These are phyloP conservation scores for Nitzschia putrida DNA, from an alignment of 108 stramenopile genomes.

Conservation along the genomic window DNA sequence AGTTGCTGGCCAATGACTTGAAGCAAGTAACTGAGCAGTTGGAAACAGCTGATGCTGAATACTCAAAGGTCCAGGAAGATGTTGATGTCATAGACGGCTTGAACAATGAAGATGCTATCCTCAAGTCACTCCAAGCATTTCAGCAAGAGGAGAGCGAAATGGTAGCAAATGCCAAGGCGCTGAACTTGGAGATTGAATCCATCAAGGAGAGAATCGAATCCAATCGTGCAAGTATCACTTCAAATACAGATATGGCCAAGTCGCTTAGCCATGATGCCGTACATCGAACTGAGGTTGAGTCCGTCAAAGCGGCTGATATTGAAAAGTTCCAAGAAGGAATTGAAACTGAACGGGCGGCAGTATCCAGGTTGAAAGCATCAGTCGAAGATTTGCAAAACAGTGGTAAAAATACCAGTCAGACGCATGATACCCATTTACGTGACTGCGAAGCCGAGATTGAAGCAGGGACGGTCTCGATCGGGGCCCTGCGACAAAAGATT, in stretches of 20 bases:
- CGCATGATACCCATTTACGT: not conserved
- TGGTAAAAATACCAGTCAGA: not conserved
- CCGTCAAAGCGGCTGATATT: not conserved
- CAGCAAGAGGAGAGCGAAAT: too few species aligned
- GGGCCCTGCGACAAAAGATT: not conserved
- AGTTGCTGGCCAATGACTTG: too few species aligned
- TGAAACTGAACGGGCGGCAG: not conserved
- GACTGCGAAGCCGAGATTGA: constrained; percentile 7
- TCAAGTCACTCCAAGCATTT: too few species aligned
- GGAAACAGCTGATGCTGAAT: too few species aligned
- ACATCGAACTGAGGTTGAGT: not conserved
- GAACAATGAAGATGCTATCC: too few species aligned
- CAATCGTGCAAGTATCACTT: not conserved
- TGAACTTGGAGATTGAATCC: not conserved
- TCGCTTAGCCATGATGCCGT: not conserved
- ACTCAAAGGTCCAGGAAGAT: too few species aligned
- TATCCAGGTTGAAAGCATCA: constrained; percentile 1
- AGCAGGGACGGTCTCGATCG: not conserved
- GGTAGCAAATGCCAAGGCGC: too few species aligned
- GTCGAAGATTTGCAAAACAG: not conserved
- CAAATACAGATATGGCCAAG: not conserved
- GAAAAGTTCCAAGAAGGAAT: not conserved
- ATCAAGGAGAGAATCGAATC: not conserved
- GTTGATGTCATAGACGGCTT: too few species aligned
- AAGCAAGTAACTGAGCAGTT: too few species aligned